Base-by-base conservation (phyloP, 2,329 filamentous ascomycete species). In the Aspergillus piperis region DNA sequence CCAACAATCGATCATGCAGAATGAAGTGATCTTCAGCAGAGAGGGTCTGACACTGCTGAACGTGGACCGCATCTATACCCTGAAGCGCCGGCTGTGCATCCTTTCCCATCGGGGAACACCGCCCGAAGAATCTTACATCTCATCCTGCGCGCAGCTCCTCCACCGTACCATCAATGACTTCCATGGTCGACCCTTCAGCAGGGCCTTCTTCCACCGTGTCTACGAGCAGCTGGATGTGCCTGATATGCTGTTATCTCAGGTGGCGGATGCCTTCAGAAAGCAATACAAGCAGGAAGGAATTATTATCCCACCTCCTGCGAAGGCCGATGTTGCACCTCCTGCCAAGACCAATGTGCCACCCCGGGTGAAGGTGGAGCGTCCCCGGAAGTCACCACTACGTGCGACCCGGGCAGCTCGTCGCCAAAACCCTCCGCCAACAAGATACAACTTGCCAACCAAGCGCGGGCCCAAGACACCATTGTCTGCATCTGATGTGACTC, bases 1-100 rank as follows among this genome's bases (percentile, higher is more conserved):
- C 41, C 70, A 76, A 54, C 77, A 78, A 59, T 79, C 78, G 6
- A 74, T 80, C 42, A 63, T 77, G 41, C 78, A 80, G 61, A 78
- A 79, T 58, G 77, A 80, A 56, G 73, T 80, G 36, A 68, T 80
- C 36, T 79, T 78, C 68, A 77, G 73, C 58, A 74, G 76, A 48
- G 78, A 80, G 60, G 78, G 78, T 2, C 66, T 80, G 36, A 79
- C 78, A 0, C 63, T 80, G 7, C 69, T 80, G 10, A 79, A 75
- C 56, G 76, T 80, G 63, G 78, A 80, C 66, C 76, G 77, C 41
- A 76, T 80, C 58, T 79, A 79, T 59, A 79, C 74, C 13, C 73
- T 80, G 62, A 80, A 80, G 61, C 75, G 75, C 30, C 70, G 76
- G 15, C 71, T 80, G 7, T 77, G 73, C 58, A 70, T 76, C 5